Conservation (phyloP, 139 green algal genomes). For the Zygnema circumcarinatum region DNA sequence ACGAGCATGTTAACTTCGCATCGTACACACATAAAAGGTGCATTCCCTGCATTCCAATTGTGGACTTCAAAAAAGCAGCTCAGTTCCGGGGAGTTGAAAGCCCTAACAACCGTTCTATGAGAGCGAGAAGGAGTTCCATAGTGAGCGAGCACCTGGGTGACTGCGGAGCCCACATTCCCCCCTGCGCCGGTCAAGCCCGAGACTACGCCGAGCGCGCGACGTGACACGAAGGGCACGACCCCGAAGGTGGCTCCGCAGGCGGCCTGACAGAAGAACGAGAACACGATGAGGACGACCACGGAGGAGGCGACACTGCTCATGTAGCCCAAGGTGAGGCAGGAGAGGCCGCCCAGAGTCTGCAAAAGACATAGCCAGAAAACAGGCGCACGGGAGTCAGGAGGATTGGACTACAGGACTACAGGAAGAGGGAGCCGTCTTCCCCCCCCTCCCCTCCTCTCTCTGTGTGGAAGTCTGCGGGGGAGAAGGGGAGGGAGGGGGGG, state of each 20-base stretch:
- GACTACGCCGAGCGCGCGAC: slow-evolving; percentile 81
- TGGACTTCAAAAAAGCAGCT: no score
- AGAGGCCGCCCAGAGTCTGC: slow-evolving; percentile 52
- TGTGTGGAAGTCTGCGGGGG: no score
- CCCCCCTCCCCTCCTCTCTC: no score
- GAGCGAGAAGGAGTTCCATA: no score
- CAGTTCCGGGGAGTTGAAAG: no score
- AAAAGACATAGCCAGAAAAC: no score
- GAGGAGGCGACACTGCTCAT: slow-evolving; percentile 71
- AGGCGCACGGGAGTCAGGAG: slow-evolving; percentile 14
- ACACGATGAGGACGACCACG: slow-evolving; percentile 85
- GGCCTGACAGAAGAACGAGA: slow-evolving; percentile 79
- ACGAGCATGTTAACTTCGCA: no score
- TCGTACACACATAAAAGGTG: no score
- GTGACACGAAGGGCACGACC: slow-evolving; percentile 88
- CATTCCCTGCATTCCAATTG: no score
- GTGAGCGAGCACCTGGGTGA: slow-evolving; percentile 36
- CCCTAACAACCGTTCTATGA: no score
- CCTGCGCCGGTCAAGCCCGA: slow-evolving; percentile 91
- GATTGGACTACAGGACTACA: slow-evolving; percentile 61
- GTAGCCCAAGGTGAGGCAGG: slow-evolving; percentile 40
- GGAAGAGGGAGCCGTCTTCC: no score
- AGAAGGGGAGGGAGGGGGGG: no score
- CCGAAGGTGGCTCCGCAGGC: slow-evolving; percentile 77
- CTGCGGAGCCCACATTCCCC: slow-evolving; percentile 79